Evolutionary conservation across 2,329 filamentous ascomycete genomes (phyloP), one percentile per base, ranked within the genome.

Genomic region (Nannizziopsis arthrosporioides): DNA sequence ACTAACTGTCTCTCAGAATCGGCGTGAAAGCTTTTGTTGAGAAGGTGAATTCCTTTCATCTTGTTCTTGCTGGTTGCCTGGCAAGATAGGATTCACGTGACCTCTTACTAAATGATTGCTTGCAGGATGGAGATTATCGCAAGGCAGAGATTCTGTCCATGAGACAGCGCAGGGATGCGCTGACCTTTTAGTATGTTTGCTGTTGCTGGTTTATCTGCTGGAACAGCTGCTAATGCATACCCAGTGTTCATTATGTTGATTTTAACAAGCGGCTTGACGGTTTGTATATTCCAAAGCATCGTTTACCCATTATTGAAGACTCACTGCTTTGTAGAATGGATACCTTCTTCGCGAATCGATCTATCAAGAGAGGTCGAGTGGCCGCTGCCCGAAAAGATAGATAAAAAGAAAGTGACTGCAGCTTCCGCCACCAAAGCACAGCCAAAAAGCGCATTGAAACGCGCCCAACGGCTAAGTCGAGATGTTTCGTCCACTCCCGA

Each of bases 141-240:
- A 88, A 92, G 69, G 92, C 92, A 58, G 92, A 98, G 66, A 94
- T 98, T 54, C 72, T 98, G n/a, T 92, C 87, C 51, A 93, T 96
- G 57, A 83, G 85, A 61, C 85, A 89, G 51, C 84, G 85, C 17
- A 93, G 93, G 66, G 90, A 86, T 59, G 82, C 84, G 12, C 83
- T 86, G 35, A 84, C 85, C 48, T 95, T 90, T 62, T 95, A 95
- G 70, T 73, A 65, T 46, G 69, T 19, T 14, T 3, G 9, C 7
- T 12, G 10, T 14, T 9, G 10, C 2, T 49, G 7, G 14, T 19
- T 18, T 41, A 15, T 11, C 53, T 39, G 36, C 12, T 32, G 34
- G 31, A 14, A 18, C 32, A 47, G 54, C 59, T 46, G 61, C 57
- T 30, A 56, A 51, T 12, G 30, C 8, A 9, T 14, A 3, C 19